Conservation (phyloP, 495 filamentous ascomycete species). For the Trichoderma parareesei region DNA sequence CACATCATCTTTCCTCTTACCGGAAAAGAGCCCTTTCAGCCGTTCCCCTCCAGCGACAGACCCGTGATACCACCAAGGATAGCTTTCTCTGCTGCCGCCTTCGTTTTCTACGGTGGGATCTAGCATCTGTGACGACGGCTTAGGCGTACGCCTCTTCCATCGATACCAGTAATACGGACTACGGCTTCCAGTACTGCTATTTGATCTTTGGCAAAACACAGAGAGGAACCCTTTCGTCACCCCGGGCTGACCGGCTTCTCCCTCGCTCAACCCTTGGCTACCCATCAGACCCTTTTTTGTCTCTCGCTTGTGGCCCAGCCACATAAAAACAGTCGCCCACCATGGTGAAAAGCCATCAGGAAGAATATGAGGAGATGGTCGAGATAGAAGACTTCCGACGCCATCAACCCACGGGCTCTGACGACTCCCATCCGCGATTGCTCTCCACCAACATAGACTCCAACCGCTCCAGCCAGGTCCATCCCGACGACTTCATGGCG, state of each 20-base stretch:
- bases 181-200: neutral
- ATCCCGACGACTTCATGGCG: conserved; percentile 1
- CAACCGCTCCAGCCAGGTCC: conserved; percentile 2
- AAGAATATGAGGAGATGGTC: conserved; percentile 7
- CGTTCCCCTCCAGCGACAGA: neutral
- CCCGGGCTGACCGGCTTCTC: neutral
- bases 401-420: neutral
- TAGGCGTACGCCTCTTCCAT: neutral
- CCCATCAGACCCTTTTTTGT: neutral
- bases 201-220: too few species aligned
- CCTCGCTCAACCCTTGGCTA: neutral
- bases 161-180: neutral
- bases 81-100: neutral
- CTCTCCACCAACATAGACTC: neutral
- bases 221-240: neutral
- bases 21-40: neutral
- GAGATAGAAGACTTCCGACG: neutral
- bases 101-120: neutral
- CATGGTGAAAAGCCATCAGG: conserved; percentile 5
- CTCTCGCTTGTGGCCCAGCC: conserved; percentile 9
- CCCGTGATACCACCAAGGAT: neutral
- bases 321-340: neutral
- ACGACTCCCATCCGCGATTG: neutral
- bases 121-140: neutral
- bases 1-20: neutral